Base-by-base conservation (phyloP, 83 land plant genomes). In the Larix sibirica region DNA sequence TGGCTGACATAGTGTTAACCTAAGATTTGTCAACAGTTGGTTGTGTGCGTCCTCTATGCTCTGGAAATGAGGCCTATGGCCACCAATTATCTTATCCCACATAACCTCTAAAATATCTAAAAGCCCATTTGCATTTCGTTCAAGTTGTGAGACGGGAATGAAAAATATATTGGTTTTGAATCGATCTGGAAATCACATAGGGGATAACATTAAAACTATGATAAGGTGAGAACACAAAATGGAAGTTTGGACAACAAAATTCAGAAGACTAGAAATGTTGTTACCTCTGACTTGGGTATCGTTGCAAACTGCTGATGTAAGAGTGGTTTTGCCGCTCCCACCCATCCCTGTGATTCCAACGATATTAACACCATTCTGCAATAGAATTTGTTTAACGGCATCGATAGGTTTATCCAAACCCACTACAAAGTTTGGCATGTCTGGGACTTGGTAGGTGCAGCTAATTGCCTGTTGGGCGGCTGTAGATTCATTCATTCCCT, bases 241-340 rank as follows among this genome's bases (percentile, higher is more conserved):
- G 47, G 6, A 42, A 42, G 6, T 42, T 6, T 4, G 47, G 6
- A 42, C 0, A 42, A 42, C 47, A 42, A 42, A 42, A 5, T 42
- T 5, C 5, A 74, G 26, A 23, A 74, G 23, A 74, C 16, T 74
- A 21, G 31, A 47, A 3, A 10, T 47, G 24, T 20, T 47, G 28
- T 74, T 56, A 74, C 58, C 56, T 47, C 47, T 47, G 26, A 74
- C 50, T 74, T n/a, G 8, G 50, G 58, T 54, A 16, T 74, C 28
- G 13, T 4, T 47, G 31, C 77, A 74, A 21, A 74, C 28, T 16
- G 77, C 77, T 74, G 50, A 20, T 42, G 59, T 58, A 54, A 74
- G 58, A 5, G 77, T 74, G 59, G 77, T 74, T 56, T 74, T 74
- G 26, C 77, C 77, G 50, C 58, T 47, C 16, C 77, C 77, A 21